Evolutionary conservation across 805 yeast genomes (phyloP).

Genomic region (Cyberlindnera xylosilytica): DNA sequence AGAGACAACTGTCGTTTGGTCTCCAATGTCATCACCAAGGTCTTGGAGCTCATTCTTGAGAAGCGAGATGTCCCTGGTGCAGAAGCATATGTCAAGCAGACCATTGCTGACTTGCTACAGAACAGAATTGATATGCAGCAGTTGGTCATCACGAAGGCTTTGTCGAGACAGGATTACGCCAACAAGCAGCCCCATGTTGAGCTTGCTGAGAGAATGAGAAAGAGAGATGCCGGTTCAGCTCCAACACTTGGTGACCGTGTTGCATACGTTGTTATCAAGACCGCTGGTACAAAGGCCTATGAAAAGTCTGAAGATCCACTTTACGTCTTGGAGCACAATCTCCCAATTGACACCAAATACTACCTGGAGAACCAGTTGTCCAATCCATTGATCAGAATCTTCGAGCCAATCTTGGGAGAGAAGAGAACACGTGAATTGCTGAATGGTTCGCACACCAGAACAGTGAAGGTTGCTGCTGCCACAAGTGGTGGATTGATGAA

Average conservation of each 20-base stretch:
- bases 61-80: constrained; percentile 87
- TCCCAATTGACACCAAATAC: constrained; percentile 92
- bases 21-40: constrained; percentile 90
- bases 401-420: constrained; percentile 93
- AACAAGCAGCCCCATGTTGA: constrained; percentile 98
- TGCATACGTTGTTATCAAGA: constrained; percentile 87
- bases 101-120: constrained; percentile 86
- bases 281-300: constrained; percentile 79
- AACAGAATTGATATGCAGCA: constrained; percentile 91
- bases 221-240: constrained; percentile 96
- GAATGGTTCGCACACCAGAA: constrained; percentile 80
- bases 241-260: constrained; percentile 97
- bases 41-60: constrained; percentile 78
- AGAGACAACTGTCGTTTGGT: constrained; percentile 96
- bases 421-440: constrained; percentile 74
- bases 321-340: constrained; percentile 84
- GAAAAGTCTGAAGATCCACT: constrained; percentile 97
- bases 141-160: constrained; percentile 88
- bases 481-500: constrained; percentile 80
- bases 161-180: constrained; percentile 82
- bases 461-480: constrained; percentile 53
- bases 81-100: constrained; percentile 75
- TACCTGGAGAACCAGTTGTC: constrained; percentile 90
- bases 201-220: constrained; percentile 90
- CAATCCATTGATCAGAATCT: constrained; percentile 89